Conservation (phyloP, 352 stramenopile genomes). For the Phytophthora pisi region DNA sequence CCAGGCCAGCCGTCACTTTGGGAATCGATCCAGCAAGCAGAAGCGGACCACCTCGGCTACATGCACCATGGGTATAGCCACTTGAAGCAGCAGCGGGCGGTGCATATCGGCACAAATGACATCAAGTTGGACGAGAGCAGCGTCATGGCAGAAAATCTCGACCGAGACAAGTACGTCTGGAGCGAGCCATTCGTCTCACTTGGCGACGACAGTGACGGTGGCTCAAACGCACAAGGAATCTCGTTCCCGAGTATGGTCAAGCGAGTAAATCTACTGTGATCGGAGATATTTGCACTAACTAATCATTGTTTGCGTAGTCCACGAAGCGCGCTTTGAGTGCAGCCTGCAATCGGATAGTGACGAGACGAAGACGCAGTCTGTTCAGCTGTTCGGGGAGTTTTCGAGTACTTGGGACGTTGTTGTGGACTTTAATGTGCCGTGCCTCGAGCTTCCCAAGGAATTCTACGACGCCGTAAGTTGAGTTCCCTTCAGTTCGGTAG, state of each 20-base stretch:
- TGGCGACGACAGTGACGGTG: conserved; percentile 25
- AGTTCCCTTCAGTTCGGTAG: too few relatives aligned
- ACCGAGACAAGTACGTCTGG: conserved; percentile 40
- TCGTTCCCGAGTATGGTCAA: conserved; percentile 53
- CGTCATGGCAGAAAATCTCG: conserved; percentile 11
- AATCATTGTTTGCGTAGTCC: conserved; percentile 30
- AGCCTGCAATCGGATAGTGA: not conserved
- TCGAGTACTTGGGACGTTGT: conserved; percentile 64
- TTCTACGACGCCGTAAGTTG: conserved; percentile 63
- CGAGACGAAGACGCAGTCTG: not conserved
- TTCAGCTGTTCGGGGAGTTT: conserved; percentile 56
- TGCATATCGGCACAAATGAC: not conserved
- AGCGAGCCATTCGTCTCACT: conserved; percentile 58
- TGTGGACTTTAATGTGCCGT: conserved; percentile 66
- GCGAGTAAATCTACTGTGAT: not conserved
- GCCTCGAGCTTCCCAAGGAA: conserved; percentile 59
- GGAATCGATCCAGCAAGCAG: conserved; percentile 31
- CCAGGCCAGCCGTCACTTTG: conserved; percentile 45
- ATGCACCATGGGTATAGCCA: conserved; percentile 23
- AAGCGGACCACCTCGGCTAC: conserved; percentile 18
- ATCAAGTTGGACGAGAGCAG: conserved; percentile 10
- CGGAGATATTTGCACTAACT: not conserved
- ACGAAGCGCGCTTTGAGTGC: conserved; percentile 46
- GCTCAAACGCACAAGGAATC: conserved; percentile 47
- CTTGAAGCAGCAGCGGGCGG: conserved; percentile 5